Base-by-base conservation (phyloP, 2,329 filamentous ascomycete species). In the Pyrenophora tritici-repentis region DNA sequence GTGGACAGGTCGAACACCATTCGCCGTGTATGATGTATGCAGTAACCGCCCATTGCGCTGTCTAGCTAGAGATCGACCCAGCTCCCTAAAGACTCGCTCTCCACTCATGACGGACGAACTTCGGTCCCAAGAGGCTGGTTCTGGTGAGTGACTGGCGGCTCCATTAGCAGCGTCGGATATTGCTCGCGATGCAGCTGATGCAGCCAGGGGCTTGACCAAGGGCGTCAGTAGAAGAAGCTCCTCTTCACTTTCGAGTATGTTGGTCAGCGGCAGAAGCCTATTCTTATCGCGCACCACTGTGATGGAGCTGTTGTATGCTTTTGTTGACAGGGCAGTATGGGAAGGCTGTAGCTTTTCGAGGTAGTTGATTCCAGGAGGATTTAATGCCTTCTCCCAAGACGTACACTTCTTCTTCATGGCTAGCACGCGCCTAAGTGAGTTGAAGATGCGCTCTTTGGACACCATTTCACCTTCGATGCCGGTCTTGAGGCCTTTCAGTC, bases 21-120 rank as follows among this genome's bases (percentile, higher is more conserved):
- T 96, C 1, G 91, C 90, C 0, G 93, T 97, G 68, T 97, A 97
- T 10, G 92, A 97, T 1, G 93, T 96, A 72, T 97, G 91, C 13
- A 97, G 78, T 5, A 97, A 84, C 65, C 94, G 90, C 16, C 92
- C 91, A 61, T 89, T 91, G 17, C 92, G 82, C 58, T 91, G 89
- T 44, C 93, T 83, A 9, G 93, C 92, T n/a, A 97, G 78, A 6
- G 90, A 90, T 62, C 90, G 85, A 1, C 93, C 93, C 18, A 97
- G 81, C 68, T 96, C 91, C 62, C 91, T 83, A 65, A 97, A 97
- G 0, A 97, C 91, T 24, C 89, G 87, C 74, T 97, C 93, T 22
- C 93, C 93, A 61, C 89, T 96, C 87, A 96, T 91, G 16, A 96
- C 79, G 8, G 83, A 84, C 6, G 82, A 78, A 57, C 79, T 83